These are phyloP conservation scores for Populus hybrid DNA, from an alignment of 441 rosid species.

Conservation along the genomic window DNA sequence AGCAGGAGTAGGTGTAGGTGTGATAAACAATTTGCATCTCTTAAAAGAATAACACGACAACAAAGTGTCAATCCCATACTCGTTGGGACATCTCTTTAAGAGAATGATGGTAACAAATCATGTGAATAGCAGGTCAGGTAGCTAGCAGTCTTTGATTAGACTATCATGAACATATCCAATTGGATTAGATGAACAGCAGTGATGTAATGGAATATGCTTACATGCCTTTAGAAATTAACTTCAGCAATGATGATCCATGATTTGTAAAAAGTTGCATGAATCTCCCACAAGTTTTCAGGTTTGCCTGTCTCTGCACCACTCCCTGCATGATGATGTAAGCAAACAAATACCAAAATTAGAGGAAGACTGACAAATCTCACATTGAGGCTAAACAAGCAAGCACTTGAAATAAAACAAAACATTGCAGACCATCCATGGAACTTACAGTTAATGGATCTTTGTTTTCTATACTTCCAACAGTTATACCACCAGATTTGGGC, in stretches of 20 bases:
- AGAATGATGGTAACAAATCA: not conserved
- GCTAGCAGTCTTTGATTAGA: not conserved
- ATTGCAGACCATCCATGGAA: slow-evolving; percentile 5
- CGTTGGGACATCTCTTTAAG: not conserved
- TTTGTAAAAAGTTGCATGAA: slow-evolving; percentile 26
- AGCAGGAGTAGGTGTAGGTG: not conserved
- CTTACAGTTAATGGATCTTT: slow-evolving; percentile 49
- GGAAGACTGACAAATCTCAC: slow-evolving; percentile 6
- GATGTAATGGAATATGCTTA: not conserved
- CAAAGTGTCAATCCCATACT: not conserved
- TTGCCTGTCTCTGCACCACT: slow-evolving; percentile 77
- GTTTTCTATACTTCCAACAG: slow-evolving; percentile 31
- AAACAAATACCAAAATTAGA: slow-evolving; percentile 7
- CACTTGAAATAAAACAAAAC: slow-evolving; percentile 4
- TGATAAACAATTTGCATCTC: not conserved
- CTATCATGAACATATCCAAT: not conserved
- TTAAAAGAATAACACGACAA: not conserved
- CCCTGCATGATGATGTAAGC: slow-evolving; percentile 52
- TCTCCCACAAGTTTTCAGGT: slow-evolving; percentile 57
- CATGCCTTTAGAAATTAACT: slow-evolving; percentile 30
- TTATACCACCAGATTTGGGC: slow-evolving; percentile 33
- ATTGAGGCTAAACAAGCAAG: slow-evolving; percentile 11
- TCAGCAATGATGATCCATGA: slow-evolving; percentile 26
- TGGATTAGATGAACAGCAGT: not conserved
- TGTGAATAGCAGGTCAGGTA: not conserved